A percentile compares a stretch with the other conserved stretches of the same genome.
phyloP scores from a whole-genome alignment of 2,329 filamentous ascomycete species.

The Talaromyces sp. region DNA sequence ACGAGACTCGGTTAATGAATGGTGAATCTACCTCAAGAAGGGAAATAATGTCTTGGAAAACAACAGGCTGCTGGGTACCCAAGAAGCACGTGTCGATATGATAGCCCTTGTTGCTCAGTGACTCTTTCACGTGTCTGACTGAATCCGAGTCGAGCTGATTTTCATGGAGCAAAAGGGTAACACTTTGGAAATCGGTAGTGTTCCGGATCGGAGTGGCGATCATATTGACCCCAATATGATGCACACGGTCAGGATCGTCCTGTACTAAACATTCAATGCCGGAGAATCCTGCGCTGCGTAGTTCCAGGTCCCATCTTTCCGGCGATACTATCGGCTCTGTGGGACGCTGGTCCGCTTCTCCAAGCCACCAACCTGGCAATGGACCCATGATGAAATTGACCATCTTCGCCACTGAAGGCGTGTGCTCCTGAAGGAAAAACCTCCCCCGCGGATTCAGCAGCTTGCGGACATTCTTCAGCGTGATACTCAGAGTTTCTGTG shows the following conservation, averaged over 20 bases:
- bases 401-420: conserved; percentile 7
- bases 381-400: conserved; percentile 24
- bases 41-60: conserved; percentile 9
- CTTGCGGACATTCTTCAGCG: conserved; percentile 14
- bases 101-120: not conserved
- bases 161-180: not conserved
- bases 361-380: conserved; percentile 23
- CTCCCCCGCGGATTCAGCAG: conserved; percentile 3
- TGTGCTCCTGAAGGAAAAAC: conserved; percentile 13
- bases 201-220: not conserved
- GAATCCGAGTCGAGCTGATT: not conserved
- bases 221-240: not conserved
- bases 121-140: not conserved
- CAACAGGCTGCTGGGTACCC: not conserved
- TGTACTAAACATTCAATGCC: not conserved
- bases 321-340: conserved; percentile 16
- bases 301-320: conserved; percentile 27
- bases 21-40: conserved; percentile 4
- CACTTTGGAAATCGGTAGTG: not conserved
- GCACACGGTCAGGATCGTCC: not conserved
- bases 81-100: not conserved
- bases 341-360: conserved; percentile 17
- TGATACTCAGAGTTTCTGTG: conserved; percentile 23
- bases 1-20: not conserved
- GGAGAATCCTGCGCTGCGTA: conserved; percentile 21